Percentiles rank a stretch among this genome's conserved stretches.
Evolutionary conservation across 352 stramenopile species (phyloP).

Genomic region (Pythium dissotocum): DNA sequence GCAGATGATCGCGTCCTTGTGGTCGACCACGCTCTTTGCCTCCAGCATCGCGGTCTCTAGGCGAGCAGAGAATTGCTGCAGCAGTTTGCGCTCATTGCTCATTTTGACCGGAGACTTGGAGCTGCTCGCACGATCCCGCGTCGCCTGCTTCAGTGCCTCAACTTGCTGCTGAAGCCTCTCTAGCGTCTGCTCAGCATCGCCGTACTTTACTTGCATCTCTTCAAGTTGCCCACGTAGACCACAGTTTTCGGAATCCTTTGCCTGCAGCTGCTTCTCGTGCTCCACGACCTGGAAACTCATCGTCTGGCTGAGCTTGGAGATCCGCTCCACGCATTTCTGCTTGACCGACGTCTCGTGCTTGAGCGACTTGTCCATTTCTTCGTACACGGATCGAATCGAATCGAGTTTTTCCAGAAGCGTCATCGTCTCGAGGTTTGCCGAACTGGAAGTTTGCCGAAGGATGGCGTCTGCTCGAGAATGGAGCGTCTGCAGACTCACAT

Average conservation of each 20-base stretch:
- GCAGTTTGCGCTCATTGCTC: conserved; percentile 37
- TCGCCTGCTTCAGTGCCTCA: conserved; percentile 33
- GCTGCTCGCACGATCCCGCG: background rate
- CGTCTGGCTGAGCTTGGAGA: conserved; percentile 66
- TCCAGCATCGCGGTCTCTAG: conserved; percentile 67
- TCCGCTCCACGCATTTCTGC: conserved; percentile 69
- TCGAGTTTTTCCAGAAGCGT: conserved; percentile 53
- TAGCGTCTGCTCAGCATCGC: conserved; percentile 43
- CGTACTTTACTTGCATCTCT: conserved; percentile 47
- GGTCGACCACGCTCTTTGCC: conserved; percentile 66
- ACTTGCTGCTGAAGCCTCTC: conserved; percentile 47
- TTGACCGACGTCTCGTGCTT: conserved; percentile 54
- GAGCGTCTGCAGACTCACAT: conserved; percentile 20
- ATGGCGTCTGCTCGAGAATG: conserved; percentile 39
- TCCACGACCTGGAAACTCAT: conserved; percentile 66
- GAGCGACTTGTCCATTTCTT: conserved; percentile 41
- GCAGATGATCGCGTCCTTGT: conserved; percentile 62
- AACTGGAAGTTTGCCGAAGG: conserved; percentile 5
- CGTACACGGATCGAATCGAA: conserved; percentile 30
- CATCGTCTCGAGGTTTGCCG: conserved; percentile 27
- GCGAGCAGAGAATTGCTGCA: conserved; percentile 56
- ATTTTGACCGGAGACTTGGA: conserved; percentile 16
- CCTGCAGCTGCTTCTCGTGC: conserved; percentile 59
- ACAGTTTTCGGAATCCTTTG: conserved; percentile 41
- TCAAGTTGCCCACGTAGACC: conserved; percentile 35